These are phyloP conservation scores for Scortechinia acanthostroma DNA, from an alignment of 2,329 filamentous ascomycete genomes.

Conservation along the genomic window DNA sequence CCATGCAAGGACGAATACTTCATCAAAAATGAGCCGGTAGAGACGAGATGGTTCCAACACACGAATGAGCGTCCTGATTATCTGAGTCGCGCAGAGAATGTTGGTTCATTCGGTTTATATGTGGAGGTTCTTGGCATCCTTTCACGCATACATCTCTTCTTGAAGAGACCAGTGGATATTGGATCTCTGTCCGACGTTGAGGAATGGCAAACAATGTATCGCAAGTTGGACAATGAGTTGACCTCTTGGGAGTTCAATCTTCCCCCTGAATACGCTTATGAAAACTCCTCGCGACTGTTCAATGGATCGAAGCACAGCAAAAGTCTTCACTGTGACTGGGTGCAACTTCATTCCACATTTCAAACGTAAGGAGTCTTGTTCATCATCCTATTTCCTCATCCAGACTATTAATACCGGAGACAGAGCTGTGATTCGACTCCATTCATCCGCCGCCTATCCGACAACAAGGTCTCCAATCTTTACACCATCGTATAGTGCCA, in stretches of 20 bases:
- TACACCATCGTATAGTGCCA: slow-evolving; percentile 31
- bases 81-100: slow-evolving; percentile 28
- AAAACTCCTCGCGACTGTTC: neutral
- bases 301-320: neutral
- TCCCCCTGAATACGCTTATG: slow-evolving; percentile 27
- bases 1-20: slow-evolving; percentile 35
- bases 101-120: slow-evolving; percentile 34
- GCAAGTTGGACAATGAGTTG: slow-evolving; percentile 25
- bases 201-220: slow-evolving; percentile 30
- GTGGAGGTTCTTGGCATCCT: slow-evolving; percentile 33
- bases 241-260: slow-evolving; percentile 31
- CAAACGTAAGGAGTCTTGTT: neutral
- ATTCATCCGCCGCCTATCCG: slow-evolving; percentile 33
- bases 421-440: slow-evolving; percentile 28
- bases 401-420: neutral
- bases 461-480: slow-evolving; percentile 28
- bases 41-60: slow-evolving; percentile 22
- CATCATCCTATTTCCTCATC: neutral
- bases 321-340: neutral
- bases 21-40: slow-evolving; percentile 31
- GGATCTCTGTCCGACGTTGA: slow-evolving; percentile 26
- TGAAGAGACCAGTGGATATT: slow-evolving; percentile 28
- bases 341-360: neutral
- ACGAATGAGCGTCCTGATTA: slow-evolving; percentile 14
- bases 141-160: slow-evolving; percentile 31